Percentiles rank a stretch among this genome's conserved stretches.
phyloP scores from a whole-genome alignment of 345 rosid species.

The Citrus unshiu region DNA sequence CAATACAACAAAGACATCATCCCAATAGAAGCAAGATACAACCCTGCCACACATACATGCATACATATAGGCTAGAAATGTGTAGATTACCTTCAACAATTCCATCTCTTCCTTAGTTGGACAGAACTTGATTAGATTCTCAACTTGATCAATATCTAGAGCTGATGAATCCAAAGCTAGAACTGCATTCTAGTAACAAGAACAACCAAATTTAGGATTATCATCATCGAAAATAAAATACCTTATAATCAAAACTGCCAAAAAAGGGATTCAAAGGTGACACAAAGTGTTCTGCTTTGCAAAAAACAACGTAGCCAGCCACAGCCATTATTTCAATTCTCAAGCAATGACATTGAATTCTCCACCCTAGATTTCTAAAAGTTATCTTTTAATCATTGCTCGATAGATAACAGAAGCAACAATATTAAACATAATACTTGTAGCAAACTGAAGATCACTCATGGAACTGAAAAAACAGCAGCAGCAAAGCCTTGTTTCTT shows the following conservation, averaged over 20 bases:
- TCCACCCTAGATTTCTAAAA: not conserved
- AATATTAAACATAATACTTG: too few relatives aligned
- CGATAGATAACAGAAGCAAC: too few relatives aligned
- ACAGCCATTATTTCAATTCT: not conserved
- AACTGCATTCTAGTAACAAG: constrained; percentile 65
- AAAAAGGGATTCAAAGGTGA: not conserved
- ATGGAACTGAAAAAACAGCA: constrained; percentile 6
- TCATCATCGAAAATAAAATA: not conserved
- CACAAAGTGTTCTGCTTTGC: not conserved
- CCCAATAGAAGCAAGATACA: not conserved
- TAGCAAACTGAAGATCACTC: not conserved
- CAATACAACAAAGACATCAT: constrained; percentile 2
- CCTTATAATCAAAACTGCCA: not conserved
- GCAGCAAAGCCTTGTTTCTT: not conserved
- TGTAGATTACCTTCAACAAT: constrained; percentile 57
- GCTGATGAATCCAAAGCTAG: constrained; percentile 85
- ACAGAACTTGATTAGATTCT: constrained; percentile 94
- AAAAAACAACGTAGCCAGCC: not conserved
- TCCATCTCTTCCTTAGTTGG: constrained; percentile 99
- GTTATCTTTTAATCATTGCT: not conserved
- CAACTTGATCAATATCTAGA: constrained; percentile 95
- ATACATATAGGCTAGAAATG: constrained; percentile 1
- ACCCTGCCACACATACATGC: not conserved
- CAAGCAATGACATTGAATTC: not conserved
- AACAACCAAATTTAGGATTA: constrained; percentile 9